Evolutionary conservation across 257 asterid genomes (phyloP).

Genomic region (Phtheirospermum japonicum): DNA sequence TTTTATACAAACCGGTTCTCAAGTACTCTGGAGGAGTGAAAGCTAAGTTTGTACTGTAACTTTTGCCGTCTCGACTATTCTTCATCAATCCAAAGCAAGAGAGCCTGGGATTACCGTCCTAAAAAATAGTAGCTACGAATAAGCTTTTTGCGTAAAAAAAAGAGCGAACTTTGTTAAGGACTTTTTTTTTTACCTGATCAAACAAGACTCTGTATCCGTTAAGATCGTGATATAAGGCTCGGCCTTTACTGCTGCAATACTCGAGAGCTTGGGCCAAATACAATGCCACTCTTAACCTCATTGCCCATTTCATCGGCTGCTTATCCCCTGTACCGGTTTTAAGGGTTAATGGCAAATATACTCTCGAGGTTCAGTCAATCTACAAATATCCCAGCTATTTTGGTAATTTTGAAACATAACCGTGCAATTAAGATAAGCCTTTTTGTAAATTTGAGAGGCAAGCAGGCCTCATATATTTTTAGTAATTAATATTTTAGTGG

Average conservation of each 20-base stretch:
- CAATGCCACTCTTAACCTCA: conserved; percentile 56
- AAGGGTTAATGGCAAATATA: neutral
- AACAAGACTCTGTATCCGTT: conserved; percentile 62
- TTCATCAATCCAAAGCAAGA: conserved; percentile 61
- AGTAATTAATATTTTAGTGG: no score
- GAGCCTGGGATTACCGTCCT: conserved; percentile 62
- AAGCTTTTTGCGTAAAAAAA: neutral
- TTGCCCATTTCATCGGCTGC: conserved; percentile 62
- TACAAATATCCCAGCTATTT: neutral
- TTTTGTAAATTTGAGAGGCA: no score
- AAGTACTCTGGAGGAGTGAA: conserved; percentile 63
- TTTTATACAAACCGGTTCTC: conserved; percentile 41
- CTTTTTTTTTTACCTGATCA: conserved; percentile 40
- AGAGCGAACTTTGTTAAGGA: neutral
- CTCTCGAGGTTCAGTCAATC: neutral
- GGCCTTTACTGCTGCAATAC: conserved; percentile 47
- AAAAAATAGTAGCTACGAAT: conserved; percentile 2
- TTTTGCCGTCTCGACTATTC: conserved; percentile 60
- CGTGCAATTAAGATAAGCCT: no score
- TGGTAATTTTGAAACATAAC: neutral
- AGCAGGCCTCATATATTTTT: no score
- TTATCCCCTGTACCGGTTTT: conserved; percentile 43
- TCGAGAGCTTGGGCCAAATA: conserved; percentile 58
- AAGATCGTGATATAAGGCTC: conserved; percentile 57
- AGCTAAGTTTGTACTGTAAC: conserved; percentile 59